These are phyloP conservation scores for Pythium insidiosum DNA, from an alignment of 352 stramenopile species.

Conservation along the genomic window DNA sequence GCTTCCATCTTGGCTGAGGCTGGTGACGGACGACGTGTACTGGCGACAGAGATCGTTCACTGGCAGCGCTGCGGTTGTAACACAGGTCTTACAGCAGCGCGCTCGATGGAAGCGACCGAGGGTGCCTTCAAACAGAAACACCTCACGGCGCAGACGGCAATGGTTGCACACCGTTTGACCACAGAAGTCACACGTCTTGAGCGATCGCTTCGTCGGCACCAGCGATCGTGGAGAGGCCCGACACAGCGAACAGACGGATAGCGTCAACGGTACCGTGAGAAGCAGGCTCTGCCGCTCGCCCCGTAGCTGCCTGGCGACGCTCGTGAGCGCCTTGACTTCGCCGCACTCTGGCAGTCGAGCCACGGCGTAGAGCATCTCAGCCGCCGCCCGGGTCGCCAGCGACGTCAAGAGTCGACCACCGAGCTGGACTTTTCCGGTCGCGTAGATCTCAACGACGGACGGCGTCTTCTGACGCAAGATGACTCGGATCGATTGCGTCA, in stretches of 20 bases:
- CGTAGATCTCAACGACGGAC: constrained; percentile 17
- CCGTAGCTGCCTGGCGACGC: constrained; percentile 4
- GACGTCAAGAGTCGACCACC: constrained; percentile 3
- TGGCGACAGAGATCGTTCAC: constrained; percentile 7
- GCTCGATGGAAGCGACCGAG: constrained; percentile 10
- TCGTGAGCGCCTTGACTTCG: constrained; percentile 13
- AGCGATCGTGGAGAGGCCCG: too few species aligned
- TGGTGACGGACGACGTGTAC: background rate
- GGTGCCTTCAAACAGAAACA: constrained; percentile 23
- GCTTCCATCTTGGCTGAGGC: background rate
- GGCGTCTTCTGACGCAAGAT: constrained; percentile 10
- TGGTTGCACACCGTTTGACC: constrained; percentile 17
- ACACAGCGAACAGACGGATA: constrained; percentile 22
- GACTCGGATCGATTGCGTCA: constrained; percentile 16
- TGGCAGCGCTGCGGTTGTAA: too few species aligned
- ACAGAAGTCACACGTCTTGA: constrained; percentile 24
- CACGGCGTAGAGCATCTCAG: constrained; percentile 14
- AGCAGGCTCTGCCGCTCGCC: constrained; percentile 3
- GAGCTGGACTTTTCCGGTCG: constrained; percentile 8
- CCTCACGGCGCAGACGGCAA: constrained; percentile 21
- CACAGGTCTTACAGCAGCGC: constrained; percentile 15
- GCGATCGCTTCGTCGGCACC: constrained; percentile 22
- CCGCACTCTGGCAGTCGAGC: constrained; percentile 13
- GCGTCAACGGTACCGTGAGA: background rate
- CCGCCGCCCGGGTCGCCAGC: constrained; percentile 3